Conservation (phyloP, 805 yeast genomes). For the Yamadazyma ubonensis region DNA sequence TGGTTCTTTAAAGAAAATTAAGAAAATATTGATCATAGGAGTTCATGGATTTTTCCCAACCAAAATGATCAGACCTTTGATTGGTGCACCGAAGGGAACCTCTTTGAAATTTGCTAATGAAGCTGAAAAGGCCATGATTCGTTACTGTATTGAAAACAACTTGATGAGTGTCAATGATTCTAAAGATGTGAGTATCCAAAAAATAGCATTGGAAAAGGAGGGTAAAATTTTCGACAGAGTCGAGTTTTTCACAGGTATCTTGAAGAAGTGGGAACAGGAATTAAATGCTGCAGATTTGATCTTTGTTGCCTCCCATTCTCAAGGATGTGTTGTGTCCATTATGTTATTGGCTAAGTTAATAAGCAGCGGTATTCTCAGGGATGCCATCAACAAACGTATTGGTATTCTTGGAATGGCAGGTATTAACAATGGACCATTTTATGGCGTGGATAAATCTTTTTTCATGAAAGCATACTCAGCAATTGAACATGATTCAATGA, state of each 20-base stretch:
- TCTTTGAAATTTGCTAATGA: constrained; percentile 87
- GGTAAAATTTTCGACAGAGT: constrained; percentile 89
- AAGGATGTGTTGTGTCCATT: constrained; percentile 90
- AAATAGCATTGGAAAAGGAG: constrained; percentile 90
- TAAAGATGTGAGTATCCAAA: constrained; percentile 57
- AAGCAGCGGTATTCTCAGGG: constrained; percentile 48
- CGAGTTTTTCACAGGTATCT: constrained; percentile 68
- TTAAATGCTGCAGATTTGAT: constrained; percentile 73
- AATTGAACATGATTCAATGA: constrained; percentile 82
- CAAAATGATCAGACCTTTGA: constrained; percentile 74
- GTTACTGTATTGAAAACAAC: constrained; percentile 53
- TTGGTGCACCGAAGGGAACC: constrained; percentile 97
- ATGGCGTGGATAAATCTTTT: constrained; percentile 80
- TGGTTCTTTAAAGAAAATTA: constrained; percentile 35
- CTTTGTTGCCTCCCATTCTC: constrained; percentile 93
- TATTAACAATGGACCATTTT: constrained; percentile 89
- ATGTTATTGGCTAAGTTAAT: constrained; percentile 73
- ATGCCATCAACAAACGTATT: constrained; percentile 45
- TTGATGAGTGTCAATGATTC: constrained; percentile 33
- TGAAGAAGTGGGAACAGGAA: constrained; percentile 64
- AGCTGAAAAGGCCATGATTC: constrained; percentile 73
- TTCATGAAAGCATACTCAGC: constrained; percentile 87
- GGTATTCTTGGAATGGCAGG: constrained; percentile 95
- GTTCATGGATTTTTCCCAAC: constrained; percentile 97
- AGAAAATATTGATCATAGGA: constrained; percentile 78